Conservation (phyloP, 352 stramenopile genomes). For the Pythium sukuiense region DNA sequence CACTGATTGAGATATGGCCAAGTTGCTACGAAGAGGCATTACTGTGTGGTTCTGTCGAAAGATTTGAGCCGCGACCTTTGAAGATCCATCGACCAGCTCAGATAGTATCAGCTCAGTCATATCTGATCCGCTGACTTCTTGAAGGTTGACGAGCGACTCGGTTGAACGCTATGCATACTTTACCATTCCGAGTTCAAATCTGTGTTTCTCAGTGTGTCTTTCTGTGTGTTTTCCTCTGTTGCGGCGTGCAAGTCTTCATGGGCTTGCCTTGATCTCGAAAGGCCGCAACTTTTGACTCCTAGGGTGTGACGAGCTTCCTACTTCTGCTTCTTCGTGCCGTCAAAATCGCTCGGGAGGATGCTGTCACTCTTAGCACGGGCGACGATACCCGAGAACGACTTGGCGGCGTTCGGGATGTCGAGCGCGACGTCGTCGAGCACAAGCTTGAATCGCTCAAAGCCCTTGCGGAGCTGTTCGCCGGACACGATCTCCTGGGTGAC, state of each 20-base stretch:
- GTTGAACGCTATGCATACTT: conserved; percentile 6
- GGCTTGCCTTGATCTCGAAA: not conserved
- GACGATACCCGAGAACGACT: conserved; percentile 32
- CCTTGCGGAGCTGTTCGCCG: conserved; percentile 65
- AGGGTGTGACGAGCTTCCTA: conserved; percentile 6
- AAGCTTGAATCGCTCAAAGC: conserved; percentile 83
- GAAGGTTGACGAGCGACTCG: no score
- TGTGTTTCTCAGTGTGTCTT: conserved; percentile 12
- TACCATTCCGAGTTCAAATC: conserved; percentile 8
- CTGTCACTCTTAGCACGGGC: conserved; percentile 67
- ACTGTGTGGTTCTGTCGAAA: conserved; percentile 5
- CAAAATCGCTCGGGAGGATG: conserved; percentile 47
- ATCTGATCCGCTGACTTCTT: not conserved
- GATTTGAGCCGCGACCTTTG: conserved; percentile 26
- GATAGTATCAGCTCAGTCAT: not conserved
- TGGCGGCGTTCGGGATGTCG: conserved; percentile 34
- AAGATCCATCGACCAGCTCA: not conserved
- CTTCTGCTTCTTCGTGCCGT: conserved; percentile 29
- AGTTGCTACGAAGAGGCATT: conserved; percentile 1
- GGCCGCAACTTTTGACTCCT: not conserved
- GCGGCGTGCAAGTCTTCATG: not conserved
- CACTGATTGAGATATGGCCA: not conserved
- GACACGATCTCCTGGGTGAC: conserved; percentile 49
- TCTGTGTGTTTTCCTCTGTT: not conserved
- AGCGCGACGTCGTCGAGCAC: conserved; percentile 56